Conservation (phyloP, 129 eudicot genomes). For the Flaveria robusta region DNA sequence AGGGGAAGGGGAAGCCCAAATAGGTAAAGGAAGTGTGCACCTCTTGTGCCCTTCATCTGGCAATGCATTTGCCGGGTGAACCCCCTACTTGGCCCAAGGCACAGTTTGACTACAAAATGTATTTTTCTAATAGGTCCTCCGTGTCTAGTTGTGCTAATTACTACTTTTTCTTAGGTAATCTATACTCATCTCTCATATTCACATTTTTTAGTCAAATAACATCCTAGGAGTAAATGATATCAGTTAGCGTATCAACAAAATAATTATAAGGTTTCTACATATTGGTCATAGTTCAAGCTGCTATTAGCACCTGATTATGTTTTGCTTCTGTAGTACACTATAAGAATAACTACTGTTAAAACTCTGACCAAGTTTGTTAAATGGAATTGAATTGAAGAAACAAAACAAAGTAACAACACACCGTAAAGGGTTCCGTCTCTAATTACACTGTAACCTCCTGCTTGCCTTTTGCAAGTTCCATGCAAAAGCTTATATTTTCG, state of each 20-base stretch:
- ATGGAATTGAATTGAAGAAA: neutral
- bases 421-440: neutral
- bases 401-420: neutral
- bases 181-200: conserved; percentile 7
- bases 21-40: conserved; percentile 10
- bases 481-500: neutral
- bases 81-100: conserved; percentile 14
- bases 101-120: neutral
- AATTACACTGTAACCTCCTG: neutral
- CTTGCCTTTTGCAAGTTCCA: neutral
- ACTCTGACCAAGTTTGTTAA: conserved; percentile 15
- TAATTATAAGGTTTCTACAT: neutral
- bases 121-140: neutral
- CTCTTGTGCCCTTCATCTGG: conserved; percentile 19
- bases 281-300: neutral
- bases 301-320: conserved; percentile 8
- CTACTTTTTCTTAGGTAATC: neutral
- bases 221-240: conserved; percentile 3
- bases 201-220: conserved; percentile 4
- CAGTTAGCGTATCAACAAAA: conserved; percentile 8
- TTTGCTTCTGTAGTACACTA: neutral
- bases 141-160: neutral
- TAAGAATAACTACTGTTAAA: conserved; percentile 7
- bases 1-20: conserved; percentile 9
- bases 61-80: conserved; percentile 16